These are phyloP conservation scores for Solanum gracilifrons DNA, from an alignment of 257 asterid genomes.

Conservation along the genomic window DNA sequence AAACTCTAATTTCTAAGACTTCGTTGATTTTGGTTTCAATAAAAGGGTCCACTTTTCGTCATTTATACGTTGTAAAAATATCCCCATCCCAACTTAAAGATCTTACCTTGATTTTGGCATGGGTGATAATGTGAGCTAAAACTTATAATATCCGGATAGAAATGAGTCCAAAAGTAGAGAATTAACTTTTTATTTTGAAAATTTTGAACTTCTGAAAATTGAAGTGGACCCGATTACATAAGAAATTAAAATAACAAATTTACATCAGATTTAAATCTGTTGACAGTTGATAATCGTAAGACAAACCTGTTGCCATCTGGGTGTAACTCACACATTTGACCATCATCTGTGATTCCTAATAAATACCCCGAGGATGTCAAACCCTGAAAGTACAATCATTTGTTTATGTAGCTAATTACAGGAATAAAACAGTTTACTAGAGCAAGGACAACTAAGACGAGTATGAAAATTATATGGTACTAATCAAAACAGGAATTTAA, in stretches of 20 bases:
- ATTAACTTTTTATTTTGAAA: neutral
- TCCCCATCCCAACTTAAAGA: neutral
- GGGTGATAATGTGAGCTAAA: neutral
- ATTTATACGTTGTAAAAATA: neutral
- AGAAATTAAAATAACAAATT: neutral
- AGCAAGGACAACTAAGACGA: neutral
- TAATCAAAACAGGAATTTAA: neutral
- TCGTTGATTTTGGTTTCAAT: neutral
- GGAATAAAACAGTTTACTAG: neutral
- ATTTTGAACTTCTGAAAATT: neutral
- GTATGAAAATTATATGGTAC: neutral
- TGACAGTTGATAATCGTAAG: neutral
- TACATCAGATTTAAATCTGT: neutral
- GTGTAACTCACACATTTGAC: constrained; percentile 81
- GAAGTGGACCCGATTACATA: neutral
- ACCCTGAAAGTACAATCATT: constrained; percentile 40
- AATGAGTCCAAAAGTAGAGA: neutral
- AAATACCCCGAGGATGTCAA: constrained; percentile 65
- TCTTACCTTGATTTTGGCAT: neutral
- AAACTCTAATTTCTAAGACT: neutral
- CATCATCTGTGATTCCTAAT: constrained; percentile 62
- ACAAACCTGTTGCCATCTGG: constrained; percentile 94
- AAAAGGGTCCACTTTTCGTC: neutral
- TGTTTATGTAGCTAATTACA: neutral
- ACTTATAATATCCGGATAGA: neutral